Evolutionary conservation across 495 filamentous ascomycete genomes (phyloP), one percentile per base, ranked within the genome.

Genomic region (Ramalina intermedia): DNA sequence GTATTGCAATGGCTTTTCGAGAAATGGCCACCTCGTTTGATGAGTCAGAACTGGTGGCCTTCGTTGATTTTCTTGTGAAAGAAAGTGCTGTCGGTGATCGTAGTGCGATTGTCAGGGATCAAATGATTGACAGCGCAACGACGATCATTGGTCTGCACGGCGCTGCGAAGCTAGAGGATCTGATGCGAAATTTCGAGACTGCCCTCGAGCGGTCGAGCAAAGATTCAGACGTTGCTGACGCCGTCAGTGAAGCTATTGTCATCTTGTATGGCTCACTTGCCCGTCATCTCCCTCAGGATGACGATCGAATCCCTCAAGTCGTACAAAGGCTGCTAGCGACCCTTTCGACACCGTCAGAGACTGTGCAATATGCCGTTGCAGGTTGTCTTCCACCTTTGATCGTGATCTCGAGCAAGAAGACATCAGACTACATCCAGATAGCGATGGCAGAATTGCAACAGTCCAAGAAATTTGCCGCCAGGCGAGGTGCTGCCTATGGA

Each of bases 181-280:
- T 98, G 24, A 96, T 96, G 88, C 76, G 82, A 56, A 80, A 87
- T 1, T 87, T 96, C 56, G 90, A 98, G 62, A 72, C 71, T 7
- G 84, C 83, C 0, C 72, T 98, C 4, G 87, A 87, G 56, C 79
- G 76, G 8, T 84, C 87, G 0, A 84, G 90, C 61, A 82, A 84
- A 54, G 80, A 78, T 16, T 84, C 82, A 3, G 76, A 85, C 54
- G 76, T 76, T 21, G 80, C 80, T 7, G 91, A 98, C 57, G 73
- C 81, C 38, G 84, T 96, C 54, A 95, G 94, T 57, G 91, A 98
- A 66, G 91, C 91, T 4, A 87, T 98, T 23, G 87, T 98, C 52
- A 88, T 98, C 48, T 81, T 98, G 52, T 98, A 96, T 57, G 91
- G 91, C 57, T 87, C 91, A 29, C 66, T 98, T 13, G 91, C 87